These are phyloP conservation scores for Ceriops tagal DNA, from an alignment of 345 rosid genomes.

Conservation along the genomic window DNA sequence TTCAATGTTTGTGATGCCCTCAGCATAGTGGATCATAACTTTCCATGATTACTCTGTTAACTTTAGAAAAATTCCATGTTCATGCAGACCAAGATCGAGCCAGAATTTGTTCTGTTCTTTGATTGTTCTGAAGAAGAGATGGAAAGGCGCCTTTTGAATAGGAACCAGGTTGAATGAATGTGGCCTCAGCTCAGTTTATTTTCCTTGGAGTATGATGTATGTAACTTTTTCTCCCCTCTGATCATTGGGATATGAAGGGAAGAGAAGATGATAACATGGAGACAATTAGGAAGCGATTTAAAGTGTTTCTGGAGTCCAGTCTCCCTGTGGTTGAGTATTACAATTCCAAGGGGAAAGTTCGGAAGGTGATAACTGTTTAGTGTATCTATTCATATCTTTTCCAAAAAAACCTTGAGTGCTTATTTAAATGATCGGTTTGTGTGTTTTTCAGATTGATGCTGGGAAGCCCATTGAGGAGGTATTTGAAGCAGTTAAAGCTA, in stretches of 20 bases:
- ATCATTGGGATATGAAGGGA: conserved; percentile 8
- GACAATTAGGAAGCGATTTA: conserved; percentile 18
- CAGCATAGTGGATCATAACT: not conserved
- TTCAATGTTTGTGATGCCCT: not conserved
- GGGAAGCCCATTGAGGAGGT: conserved; percentile 15
- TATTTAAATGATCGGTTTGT: not conserved
- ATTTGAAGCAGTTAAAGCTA: not conserved
- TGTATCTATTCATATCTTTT: not conserved
- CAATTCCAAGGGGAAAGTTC: conserved; percentile 6
- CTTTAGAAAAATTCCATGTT: not conserved
- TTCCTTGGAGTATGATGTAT: not conserved
- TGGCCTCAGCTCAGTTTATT: not conserved
- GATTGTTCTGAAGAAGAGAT: conserved; percentile 21
- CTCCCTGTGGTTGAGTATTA: conserved; percentile 17
- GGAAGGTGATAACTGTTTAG: not conserved
- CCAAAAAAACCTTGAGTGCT: not conserved
- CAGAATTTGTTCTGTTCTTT: conserved; percentile 17
- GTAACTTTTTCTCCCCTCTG: not conserved
- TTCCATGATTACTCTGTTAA: not conserved
- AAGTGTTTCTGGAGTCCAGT: conserved; percentile 10
- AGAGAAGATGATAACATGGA: conserved; percentile 22
- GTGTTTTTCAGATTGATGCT: conserved; percentile 17
- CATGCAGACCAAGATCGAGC: conserved; percentile 16
- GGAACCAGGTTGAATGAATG: conserved; percentile 14
- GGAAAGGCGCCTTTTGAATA: conserved; percentile 8